Evolutionary conservation across 192 early-diverging fungal genomes (phyloP).

Genomic region (Paraglomus occultum): DNA sequence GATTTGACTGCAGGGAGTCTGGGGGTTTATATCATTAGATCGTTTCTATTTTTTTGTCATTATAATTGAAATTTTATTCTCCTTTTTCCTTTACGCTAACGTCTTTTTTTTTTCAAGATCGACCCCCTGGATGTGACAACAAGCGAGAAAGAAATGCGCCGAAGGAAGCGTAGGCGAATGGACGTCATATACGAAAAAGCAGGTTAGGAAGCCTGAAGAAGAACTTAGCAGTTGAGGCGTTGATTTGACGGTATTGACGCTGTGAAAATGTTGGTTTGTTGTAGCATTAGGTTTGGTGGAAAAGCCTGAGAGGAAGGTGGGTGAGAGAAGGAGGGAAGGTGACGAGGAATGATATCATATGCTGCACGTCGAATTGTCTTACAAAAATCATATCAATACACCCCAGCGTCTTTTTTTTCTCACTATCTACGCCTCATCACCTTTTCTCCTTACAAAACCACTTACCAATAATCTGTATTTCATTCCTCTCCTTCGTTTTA

Average conservation of each 20-base stretch:
- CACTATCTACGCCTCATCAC: no score
- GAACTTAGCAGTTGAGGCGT: no score
- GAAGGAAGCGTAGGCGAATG: neutral
- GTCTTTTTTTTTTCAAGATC: neutral
- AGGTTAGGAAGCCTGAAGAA: no score
- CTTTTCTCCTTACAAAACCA: neutral
- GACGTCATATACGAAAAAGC: no score
- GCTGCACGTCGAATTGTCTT: no score
- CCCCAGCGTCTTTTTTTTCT: no score
- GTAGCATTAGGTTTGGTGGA: conserved; percentile 17
- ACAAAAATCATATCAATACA: no score
- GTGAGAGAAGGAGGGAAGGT: no score
- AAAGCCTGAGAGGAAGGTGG: no score
- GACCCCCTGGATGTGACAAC: neutral
- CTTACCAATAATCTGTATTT: neutral
- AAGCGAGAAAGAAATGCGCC: conserved; percentile 3
- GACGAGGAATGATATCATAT: no score
- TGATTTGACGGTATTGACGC: no score
- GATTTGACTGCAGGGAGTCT: neutral
- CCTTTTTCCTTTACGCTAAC: conserved; percentile 3
- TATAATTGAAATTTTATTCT: neutral
- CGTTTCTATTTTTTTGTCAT: neutral
- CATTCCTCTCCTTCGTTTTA: conserved; percentile 26
- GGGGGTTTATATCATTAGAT: neutral
- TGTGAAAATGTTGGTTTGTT: conserved; percentile 15